Conservation (phyloP, 345 rosid species). For the Cochlearia excelsa region DNA sequence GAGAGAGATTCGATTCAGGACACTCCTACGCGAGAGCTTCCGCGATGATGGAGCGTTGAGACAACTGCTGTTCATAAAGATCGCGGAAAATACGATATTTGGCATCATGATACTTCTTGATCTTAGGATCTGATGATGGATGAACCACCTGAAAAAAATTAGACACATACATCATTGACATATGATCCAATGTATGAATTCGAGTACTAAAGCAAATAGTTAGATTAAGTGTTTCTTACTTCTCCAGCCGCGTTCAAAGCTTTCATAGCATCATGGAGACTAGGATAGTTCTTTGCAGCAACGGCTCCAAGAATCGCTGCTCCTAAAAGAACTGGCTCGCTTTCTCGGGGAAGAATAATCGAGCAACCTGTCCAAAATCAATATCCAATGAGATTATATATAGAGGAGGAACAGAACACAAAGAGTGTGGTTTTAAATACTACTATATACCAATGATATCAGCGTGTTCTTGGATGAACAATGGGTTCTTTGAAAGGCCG, state of each 20-base stretch:
- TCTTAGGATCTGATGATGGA: slow-evolving; percentile 70
- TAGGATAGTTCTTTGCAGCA: slow-evolving; percentile 65
- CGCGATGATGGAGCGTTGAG: slow-evolving; percentile 65
- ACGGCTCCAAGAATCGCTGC: slow-evolving; percentile 95
- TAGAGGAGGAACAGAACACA: not conserved
- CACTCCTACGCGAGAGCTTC: slow-evolving; percentile 54
- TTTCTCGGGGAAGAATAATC: slow-evolving; percentile 85
- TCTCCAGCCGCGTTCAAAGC: slow-evolving; percentile 83
- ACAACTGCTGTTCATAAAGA: slow-evolving; percentile 71
- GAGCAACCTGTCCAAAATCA: slow-evolving; percentile 62
- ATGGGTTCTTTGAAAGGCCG: slow-evolving; percentile 69
- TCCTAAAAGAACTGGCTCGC: slow-evolving; percentile 82
- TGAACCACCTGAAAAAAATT: slow-evolving; percentile 56
- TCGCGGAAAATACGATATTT: slow-evolving; percentile 72
- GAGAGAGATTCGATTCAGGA: not conserved
- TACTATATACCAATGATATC: slow-evolving; percentile 60
- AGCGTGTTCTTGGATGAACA: slow-evolving; percentile 86
- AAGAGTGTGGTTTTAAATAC: slow-evolving; percentile 5
- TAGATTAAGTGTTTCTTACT: slow-evolving; percentile 51
- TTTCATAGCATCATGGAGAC: slow-evolving; percentile 80
- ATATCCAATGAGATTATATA: not conserved
- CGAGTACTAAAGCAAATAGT: not conserved
- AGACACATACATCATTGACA: not conserved
- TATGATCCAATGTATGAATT: not conserved
- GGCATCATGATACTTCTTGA: slow-evolving; percentile 90